These are phyloP conservation scores for Aspergillus melleus DNA, from an alignment of 2,329 filamentous ascomycete species.

Conservation along the genomic window DNA sequence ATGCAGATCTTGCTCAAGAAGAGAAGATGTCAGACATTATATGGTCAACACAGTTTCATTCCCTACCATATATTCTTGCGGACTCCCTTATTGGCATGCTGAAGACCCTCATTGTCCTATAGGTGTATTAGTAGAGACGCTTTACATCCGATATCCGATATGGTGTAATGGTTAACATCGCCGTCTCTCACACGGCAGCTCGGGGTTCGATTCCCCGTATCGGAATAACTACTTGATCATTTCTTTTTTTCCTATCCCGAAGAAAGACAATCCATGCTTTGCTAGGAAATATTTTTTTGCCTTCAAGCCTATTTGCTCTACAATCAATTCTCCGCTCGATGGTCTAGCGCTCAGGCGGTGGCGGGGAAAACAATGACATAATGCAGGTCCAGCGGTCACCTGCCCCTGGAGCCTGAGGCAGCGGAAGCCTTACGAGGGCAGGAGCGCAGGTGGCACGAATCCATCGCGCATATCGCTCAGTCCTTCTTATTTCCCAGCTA, in stretches of 20 bases:
- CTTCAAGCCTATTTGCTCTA: too few relatives aligned
- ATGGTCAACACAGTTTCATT: too few relatives aligned
- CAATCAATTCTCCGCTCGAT: too few relatives aligned
- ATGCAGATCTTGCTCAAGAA: too few relatives aligned
- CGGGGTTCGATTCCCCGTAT: not conserved
- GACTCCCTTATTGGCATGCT: too few relatives aligned
- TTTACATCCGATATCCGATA: not conserved
- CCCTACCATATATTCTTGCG: too few relatives aligned
- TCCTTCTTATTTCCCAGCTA: not conserved
- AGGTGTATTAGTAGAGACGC: too few relatives aligned
- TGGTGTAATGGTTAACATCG: not conserved
- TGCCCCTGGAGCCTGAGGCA: not conserved
- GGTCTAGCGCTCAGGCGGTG: too few relatives aligned
- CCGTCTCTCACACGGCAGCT: not conserved
- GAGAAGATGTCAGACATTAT: too few relatives aligned
- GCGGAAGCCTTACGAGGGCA: not conserved
- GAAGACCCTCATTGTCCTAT: too few relatives aligned
- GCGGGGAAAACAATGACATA: not conserved
- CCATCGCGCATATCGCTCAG: not conserved
- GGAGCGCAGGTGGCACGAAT: not conserved
- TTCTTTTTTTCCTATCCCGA: not conserved
- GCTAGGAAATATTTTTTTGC: too few relatives aligned
- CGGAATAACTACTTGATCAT: not conserved
- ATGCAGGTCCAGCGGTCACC: not conserved
- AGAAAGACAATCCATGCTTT: too few relatives aligned